Evolutionary conservation across 257 asterid genomes (phyloP).

Genomic region (Linaria vulgaris): DNA sequence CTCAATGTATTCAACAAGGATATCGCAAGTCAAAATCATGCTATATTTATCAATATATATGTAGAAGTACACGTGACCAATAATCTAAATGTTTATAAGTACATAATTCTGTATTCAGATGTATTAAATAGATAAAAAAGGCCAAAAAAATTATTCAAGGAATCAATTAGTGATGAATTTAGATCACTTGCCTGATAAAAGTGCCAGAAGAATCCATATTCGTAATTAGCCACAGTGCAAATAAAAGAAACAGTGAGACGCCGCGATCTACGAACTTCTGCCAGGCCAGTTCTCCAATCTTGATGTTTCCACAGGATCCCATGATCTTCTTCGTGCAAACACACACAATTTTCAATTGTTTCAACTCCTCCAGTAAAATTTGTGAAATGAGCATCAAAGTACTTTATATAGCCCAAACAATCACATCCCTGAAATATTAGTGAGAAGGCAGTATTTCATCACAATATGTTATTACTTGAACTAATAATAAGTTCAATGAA

Average conservation of each 20-base stretch:
- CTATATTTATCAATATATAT: too few species aligned
- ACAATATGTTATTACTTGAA: slow-evolving; percentile 14
- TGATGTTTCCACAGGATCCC: slow-evolving; percentile 99
- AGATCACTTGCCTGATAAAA: slow-evolving; percentile 75
- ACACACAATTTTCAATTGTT: slow-evolving; percentile 89
- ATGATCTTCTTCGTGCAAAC: slow-evolving; percentile 95
- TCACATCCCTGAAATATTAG: slow-evolving; percentile 75
- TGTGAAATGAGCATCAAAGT: slow-evolving; percentile 87
- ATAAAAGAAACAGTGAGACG: slow-evolving; percentile 88
- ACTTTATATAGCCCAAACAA: slow-evolving; percentile 83
- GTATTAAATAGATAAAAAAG: background rate
- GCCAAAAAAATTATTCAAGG: slow-evolving; percentile 14
- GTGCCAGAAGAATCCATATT: slow-evolving; percentile 97
- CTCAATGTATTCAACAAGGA: too few species aligned
- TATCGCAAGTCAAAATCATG: background rate
- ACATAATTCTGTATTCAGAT: too few species aligned
- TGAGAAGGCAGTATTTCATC: slow-evolving; percentile 16
- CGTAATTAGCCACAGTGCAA: slow-evolving; percentile 97
- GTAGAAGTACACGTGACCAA: too few species aligned
- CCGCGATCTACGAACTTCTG: slow-evolving; percentile 96
- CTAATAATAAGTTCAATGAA: background rate
- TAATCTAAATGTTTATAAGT: too few species aligned
- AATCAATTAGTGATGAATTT: slow-evolving; percentile 7
- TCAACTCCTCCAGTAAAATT: slow-evolving; percentile 97
- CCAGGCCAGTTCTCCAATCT: slow-evolving; percentile 95